phyloP scores from a whole-genome alignment of 495 filamentous ascomycete species.

The Penicillium canescens region DNA sequence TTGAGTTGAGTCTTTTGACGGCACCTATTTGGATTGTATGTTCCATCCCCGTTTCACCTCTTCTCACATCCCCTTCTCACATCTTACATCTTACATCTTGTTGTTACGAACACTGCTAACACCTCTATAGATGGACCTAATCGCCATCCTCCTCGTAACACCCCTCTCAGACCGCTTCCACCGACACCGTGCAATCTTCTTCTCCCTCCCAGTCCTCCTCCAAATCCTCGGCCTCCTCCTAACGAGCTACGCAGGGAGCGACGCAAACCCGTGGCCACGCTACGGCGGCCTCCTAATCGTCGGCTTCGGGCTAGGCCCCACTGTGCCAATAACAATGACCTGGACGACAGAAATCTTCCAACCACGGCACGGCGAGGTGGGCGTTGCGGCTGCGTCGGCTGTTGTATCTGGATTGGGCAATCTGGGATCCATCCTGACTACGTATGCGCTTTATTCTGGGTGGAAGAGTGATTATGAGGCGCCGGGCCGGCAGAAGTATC shows the following conservation, averaged over 20 bases:
- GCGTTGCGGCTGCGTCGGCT: slow-evolving; percentile 85
- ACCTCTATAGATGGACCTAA: slow-evolving; percentile 69
- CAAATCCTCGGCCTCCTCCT: slow-evolving; percentile 83
- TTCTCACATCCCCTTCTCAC: no score
- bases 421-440: slow-evolving; percentile 80
- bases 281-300: slow-evolving; percentile 89
- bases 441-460: slow-evolving; percentile 84
- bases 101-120: slow-evolving; percentile 1
- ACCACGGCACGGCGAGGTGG: slow-evolving; percentile 83
- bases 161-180: slow-evolving; percentile 88
- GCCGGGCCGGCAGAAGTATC: slow-evolving; percentile 67
- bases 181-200: slow-evolving; percentile 79
- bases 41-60: background rate
- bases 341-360: slow-evolving; percentile 94
- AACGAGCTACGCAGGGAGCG: slow-evolving; percentile 69
- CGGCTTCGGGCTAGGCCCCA: slow-evolving; percentile 88
- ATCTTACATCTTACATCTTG: no score
- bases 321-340: slow-evolving; percentile 89
- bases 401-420: slow-evolving; percentile 86
- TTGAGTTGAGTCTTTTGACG: slow-evolving; percentile 78
- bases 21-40: slow-evolving; percentile 90
- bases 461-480: slow-evolving; percentile 72
- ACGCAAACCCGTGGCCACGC: slow-evolving; percentile 72
- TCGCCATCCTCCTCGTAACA: slow-evolving; percentile 82
- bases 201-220: slow-evolving; percentile 68